These are phyloP conservation scores for Pythium diclinum DNA, from an alignment of 352 stramenopile species.

Conservation along the genomic window DNA sequence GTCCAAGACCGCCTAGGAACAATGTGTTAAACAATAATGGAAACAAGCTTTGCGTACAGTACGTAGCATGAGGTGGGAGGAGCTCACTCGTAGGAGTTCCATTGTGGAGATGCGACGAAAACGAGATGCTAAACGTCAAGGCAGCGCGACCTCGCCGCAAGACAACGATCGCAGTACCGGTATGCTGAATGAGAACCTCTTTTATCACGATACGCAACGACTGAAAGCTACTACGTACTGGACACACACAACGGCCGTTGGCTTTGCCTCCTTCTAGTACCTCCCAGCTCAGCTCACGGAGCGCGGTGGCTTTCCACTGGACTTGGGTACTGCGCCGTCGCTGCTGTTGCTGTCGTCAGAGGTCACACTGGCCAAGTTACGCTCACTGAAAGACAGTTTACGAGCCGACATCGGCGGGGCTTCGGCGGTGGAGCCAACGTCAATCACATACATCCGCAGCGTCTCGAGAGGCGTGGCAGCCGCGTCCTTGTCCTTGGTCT, in stretches of 20 bases:
- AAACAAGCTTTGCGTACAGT: background rate
- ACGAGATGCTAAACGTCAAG: too few relatives aligned
- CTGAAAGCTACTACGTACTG: background rate
- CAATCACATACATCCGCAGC: constrained; percentile 56
- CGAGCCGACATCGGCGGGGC: constrained; percentile 5
- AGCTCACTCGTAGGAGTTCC: background rate
- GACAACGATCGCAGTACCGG: too few relatives aligned
- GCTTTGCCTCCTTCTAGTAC: background rate
- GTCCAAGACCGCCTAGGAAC: constrained; percentile 13
- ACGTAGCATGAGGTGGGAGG: background rate
- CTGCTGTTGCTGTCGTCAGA: constrained; percentile 24
- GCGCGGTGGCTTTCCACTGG: background rate
- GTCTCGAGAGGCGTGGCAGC: constrained; percentile 43
- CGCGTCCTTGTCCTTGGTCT: constrained; percentile 5
- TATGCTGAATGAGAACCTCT: too few relatives aligned
- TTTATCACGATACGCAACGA: background rate
- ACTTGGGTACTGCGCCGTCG: background rate
- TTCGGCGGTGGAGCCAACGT: constrained; percentile 11
- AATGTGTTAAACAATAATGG: too few relatives aligned
- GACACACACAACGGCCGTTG: background rate
- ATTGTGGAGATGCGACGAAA: too few relatives aligned
- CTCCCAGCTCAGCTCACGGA: background rate
- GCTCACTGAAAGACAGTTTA: constrained; percentile 25
- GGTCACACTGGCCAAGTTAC: constrained; percentile 18
- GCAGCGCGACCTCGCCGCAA: too few relatives aligned